Base-by-base conservation (phyloP, 306 rosid species). In the Amphicarpaea edgeworthii region DNA sequence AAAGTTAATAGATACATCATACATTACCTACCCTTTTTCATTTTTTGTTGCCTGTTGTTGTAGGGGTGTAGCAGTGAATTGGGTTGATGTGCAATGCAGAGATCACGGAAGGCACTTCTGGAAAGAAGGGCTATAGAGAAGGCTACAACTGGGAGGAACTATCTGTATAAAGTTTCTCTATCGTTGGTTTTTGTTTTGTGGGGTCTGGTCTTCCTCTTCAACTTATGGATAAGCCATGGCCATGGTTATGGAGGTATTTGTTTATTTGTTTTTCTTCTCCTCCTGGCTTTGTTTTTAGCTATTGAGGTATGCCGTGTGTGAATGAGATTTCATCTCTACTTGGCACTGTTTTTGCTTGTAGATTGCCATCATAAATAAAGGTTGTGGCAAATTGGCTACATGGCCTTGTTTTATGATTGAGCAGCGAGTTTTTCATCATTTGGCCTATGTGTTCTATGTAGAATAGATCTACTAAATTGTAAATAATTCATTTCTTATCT, bases 41-140 rank as follows among this genome's bases (percentile, higher is more conserved):
- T 72, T 43, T 41, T 78, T 40, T 78, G 70, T 78, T 77, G 12
- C 78, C 8, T 70, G 49, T 28, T 86, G 65, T 59, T 59, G 74
- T 83, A 84, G 92, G 85, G 75, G 2, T 32, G 46, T 50, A 70
- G 85, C 50, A 69, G 30, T 77, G 84, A 66, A 81, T 72, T 73
- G 80, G 84, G 78, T 92, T 90, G 87, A 88, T 90, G 93, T 55
- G 82, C 85, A 28, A 95, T 92, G 99, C 99, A 91, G 90, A 84
- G 89, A 73, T 91, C 96, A 4, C 91, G 90, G 16, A 88, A 85
- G 81, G 92, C 97, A 85, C 87, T 90, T 92, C 84, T 86, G 68
- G 70, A 85, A 59, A 86, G 90, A 89, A 89, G 92, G 84, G 87
- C 93, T 79, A 42, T 79, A 61, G 83, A 82, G 90, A 81, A 79